Conservation (phyloP, 768 basidiomycete genomes). For the Gyrodon lividus region DNA sequence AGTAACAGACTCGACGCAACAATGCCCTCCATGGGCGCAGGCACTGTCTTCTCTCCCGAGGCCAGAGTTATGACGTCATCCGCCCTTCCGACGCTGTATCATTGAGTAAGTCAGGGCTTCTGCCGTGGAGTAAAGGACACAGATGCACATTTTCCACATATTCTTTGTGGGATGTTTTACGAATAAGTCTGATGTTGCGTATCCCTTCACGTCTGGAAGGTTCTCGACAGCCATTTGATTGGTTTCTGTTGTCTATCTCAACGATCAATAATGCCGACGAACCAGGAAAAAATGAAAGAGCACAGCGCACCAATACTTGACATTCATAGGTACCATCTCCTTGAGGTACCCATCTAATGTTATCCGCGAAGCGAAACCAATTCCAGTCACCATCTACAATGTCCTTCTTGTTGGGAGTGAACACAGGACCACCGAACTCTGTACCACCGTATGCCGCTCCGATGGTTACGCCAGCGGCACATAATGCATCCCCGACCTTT, state of each 20-base stretch:
- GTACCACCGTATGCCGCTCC: slow-evolving; percentile 18
- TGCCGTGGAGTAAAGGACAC: no score
- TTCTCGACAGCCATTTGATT: slow-evolving; percentile 28
- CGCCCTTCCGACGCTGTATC: slow-evolving; percentile 36
- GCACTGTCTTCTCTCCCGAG: slow-evolving; percentile 34
- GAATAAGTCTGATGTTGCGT: slow-evolving; percentile 45
- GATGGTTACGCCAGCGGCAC: slow-evolving; percentile 17
- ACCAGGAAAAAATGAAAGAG: background rate
- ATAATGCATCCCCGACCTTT: slow-evolving; percentile 15
- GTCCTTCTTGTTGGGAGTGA: background rate
- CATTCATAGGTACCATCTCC: slow-evolving; percentile 34
- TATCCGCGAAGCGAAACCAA: slow-evolving; percentile 8
- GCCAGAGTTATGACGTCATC: slow-evolving; percentile 33
- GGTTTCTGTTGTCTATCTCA: slow-evolving; percentile 5
- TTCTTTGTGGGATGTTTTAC: slow-evolving; percentile 42
- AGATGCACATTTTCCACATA: slow-evolving; percentile 46
- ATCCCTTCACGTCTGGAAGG: slow-evolving; percentile 29
- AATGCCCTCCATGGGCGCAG: slow-evolving; percentile 29
- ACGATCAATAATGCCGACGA: background rate
- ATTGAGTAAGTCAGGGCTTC: background rate
- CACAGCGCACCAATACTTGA: slow-evolving; percentile 31
- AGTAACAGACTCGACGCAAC: slow-evolving; percentile 18
- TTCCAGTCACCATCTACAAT: slow-evolving; percentile 19
- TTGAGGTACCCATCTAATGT: slow-evolving; percentile 30
- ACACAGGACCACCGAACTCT: slow-evolving; percentile 15